Conservation (phyloP, 2,329 filamentous ascomycete genomes). For the Colletotrichum theobromicola region DNA sequence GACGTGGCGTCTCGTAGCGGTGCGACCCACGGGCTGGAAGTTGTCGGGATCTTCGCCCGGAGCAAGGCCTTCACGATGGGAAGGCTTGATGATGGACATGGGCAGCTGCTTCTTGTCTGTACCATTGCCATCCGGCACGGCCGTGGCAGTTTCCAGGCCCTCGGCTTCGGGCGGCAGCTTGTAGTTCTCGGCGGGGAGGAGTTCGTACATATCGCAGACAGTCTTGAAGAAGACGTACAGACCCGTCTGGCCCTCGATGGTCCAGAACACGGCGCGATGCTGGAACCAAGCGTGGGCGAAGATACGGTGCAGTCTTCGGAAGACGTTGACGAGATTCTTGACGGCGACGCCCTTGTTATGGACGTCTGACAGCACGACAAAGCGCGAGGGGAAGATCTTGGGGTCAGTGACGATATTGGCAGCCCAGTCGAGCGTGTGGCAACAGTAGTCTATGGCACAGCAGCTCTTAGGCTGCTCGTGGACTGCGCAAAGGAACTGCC, state of each 20-base stretch:
- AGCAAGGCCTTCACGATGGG: constrained; percentile 32
- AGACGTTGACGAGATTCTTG: constrained; percentile 92
- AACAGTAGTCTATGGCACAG: constrained; percentile 99
- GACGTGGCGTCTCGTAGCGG: constrained; percentile 82
- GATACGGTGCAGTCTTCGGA: constrained; percentile 91
- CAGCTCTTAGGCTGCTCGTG: constrained; percentile 97
- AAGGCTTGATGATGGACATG: constrained; percentile 39
- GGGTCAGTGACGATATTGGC: constrained; percentile 92
- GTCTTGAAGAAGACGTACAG: constrained; percentile 97
- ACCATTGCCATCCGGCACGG: constrained; percentile 44
- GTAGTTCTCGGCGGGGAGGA: constrained; percentile 93
- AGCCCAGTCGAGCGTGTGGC: constrained; percentile 97
- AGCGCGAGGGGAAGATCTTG: constrained; percentile 91
- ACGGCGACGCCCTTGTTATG: constrained; percentile 69
- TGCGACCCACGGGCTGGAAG: constrained; percentile 59
- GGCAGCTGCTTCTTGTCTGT: constrained; percentile 32
- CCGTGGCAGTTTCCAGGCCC: constrained; percentile 66
- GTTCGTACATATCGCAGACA: constrained; percentile 88
- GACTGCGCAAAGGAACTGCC: constrained; percentile 98
- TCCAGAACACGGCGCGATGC: constrained; percentile 94
- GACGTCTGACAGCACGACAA: constrained; percentile 61
- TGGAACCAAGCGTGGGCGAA: constrained; percentile 99
- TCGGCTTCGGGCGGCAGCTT: constrained; percentile 94
- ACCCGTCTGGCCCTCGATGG: constrained; percentile 87
- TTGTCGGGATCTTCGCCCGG: constrained; percentile 48